Evolutionary conservation across 768 basidiomycete genomes (phyloP).

Genomic region (Xerocomellus amylosporus): DNA sequence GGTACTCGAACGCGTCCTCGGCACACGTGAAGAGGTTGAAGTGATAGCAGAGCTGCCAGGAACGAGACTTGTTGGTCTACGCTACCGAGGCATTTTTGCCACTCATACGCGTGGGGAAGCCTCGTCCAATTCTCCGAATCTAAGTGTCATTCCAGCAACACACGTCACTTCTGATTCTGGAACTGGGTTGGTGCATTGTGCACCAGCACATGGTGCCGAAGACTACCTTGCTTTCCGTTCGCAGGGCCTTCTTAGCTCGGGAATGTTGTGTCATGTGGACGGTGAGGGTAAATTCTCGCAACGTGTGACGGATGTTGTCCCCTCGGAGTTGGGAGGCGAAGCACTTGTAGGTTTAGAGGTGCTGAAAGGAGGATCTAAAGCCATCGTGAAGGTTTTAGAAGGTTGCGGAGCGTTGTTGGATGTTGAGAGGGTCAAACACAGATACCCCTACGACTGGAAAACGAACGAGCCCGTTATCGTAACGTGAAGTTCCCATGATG

Average conservation of each 20-base stretch:
- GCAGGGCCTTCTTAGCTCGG: constrained; percentile 46
- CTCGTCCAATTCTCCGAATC: constrained; percentile 1
- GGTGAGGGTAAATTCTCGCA: constrained; percentile 66
- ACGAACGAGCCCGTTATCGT: constrained; percentile 91
- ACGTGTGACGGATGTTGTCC: constrained; percentile 53
- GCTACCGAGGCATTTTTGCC: constrained; percentile 64
- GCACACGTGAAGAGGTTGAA: constrained; percentile 21
- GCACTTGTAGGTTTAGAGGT: constrained; percentile 69
- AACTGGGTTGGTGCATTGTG: constrained; percentile 93
- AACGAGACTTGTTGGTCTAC: constrained; percentile 54
- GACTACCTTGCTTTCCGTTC: constrained; percentile 80
- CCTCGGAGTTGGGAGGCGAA: constrained; percentile 35
- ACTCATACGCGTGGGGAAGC: constrained; percentile 12
- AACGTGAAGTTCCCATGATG: constrained; percentile 50
- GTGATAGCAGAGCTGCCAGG: constrained; percentile 24
- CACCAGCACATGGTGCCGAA: constrained; percentile 91
- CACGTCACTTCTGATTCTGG: constrained; percentile 89
- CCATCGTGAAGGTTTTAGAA: constrained; percentile 60
- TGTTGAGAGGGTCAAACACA: constrained; percentile 72
- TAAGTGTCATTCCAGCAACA: constrained; percentile 59
- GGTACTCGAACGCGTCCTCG: constrained; percentile 27
- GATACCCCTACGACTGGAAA: constrained; percentile 97
- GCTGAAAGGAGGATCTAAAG: constrained; percentile 65
- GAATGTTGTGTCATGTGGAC: constrained; percentile 81
- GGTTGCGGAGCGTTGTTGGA: constrained; percentile 54